Evolutionary conservation across 768 basidiomycete genomes (phyloP), one percentile per base, ranked within the genome.

Genomic region (Psilocybe tampanensis): DNA sequence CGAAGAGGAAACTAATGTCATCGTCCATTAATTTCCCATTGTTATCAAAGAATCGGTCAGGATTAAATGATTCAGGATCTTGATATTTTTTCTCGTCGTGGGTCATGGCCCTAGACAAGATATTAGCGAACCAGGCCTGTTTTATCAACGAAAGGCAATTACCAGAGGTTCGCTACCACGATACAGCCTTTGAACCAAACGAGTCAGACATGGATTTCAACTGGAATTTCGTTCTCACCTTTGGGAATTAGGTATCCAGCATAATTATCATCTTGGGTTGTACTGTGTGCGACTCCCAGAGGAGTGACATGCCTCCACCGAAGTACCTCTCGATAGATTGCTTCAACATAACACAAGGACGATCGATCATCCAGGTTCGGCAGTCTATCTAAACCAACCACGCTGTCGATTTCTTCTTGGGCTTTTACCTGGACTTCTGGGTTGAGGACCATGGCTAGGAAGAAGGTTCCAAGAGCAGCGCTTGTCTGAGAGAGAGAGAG

Each of bases 31-130:
- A 44, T 36, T 54, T 58, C 47, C 67, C 59, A 56, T 64, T 55
- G 24, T 52, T 47, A 17, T 60, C 59, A 29, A 74, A 54, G 52
- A 70, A 75, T 15, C 76, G 69, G 26, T 75, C 74, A 1, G 76
- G 76, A 22, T 66, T 60, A 59, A 78, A 77, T 13, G 39, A 44
- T 17, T 70, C 63, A 11, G 77, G 74, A 18, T 76, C 62, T 4
- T 67, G 62, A 51, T 71, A 77, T 24, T 64, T 54, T n/a, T 52
- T 51, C 9, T 2, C 15, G 24, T 45, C 44, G 15, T n/a, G 22
- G 6, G 44, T 24, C 44, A 45, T 45, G 15, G 21, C 22, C 44
- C 44, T 45, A 13, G 7, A 24, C 12, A 12, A 45, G 15, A 21
- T 24, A 26, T 45, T 1, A 23, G 44, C 15, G 2, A 24, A 4